Percentiles rank a stretch among this genome's conserved stretches.
Conservation (phyloP, 2,329 filamentous ascomycete genomes). For the Aspergillus sp. region DNA sequence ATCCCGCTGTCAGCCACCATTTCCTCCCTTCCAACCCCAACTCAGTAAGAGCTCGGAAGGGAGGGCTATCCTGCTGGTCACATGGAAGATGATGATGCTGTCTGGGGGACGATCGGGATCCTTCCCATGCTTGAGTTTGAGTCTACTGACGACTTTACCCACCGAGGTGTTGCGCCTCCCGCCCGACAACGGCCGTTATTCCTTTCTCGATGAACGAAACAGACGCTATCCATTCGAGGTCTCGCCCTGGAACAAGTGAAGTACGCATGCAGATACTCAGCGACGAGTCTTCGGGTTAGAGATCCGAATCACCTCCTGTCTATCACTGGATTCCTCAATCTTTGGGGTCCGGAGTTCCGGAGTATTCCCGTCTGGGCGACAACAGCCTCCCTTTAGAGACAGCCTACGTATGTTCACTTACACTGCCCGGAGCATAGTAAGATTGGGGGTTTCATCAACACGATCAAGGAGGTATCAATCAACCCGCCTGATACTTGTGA, state of each 20-base stretch:
- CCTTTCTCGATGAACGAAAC: slow-evolving; percentile 13
- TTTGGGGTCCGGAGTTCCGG: slow-evolving; percentile 8
- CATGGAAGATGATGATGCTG: slow-evolving; percentile 8
- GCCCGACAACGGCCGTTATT: not conserved
- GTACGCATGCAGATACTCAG: not conserved
- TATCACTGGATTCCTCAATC: not conserved
- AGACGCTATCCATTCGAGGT: slow-evolving; percentile 3
- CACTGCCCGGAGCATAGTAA: not conserved
- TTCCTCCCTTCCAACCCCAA: slow-evolving; percentile 7
- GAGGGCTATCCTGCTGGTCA: slow-evolving; percentile 10
- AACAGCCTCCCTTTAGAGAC: not conserved
- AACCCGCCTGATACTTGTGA: not conserved
- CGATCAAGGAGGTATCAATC: not conserved
- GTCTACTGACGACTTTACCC: not conserved
- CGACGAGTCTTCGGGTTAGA: not conserved
- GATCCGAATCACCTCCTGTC: slow-evolving; percentile 3
- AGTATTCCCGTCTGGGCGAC: slow-evolving; percentile 5
- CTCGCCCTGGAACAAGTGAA: not conserved
- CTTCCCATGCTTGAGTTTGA: not conserved
- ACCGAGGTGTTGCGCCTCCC: not conserved
- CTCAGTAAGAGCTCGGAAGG: slow-evolving; percentile 12
- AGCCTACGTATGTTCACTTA: not conserved
- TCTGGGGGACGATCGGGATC: slow-evolving; percentile 7
- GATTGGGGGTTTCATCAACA: not conserved
- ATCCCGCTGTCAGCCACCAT: slow-evolving; percentile 9